These are phyloP conservation scores for Argentina anserina DNA, from an alignment of 306 rosid genomes.

Conservation along the genomic window DNA sequence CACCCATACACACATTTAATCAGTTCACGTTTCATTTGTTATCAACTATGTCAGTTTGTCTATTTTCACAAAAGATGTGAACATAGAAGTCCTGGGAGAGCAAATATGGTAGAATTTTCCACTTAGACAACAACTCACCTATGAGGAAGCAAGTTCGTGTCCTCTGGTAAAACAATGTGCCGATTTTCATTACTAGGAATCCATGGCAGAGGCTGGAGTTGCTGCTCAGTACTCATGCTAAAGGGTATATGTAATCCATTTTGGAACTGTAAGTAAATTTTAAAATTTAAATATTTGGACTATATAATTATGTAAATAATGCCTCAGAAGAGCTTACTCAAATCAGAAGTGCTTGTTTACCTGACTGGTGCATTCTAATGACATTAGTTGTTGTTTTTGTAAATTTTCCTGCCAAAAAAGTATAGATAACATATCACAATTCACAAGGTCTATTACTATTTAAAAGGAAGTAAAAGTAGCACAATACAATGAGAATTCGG, in stretches of 20 bases:
- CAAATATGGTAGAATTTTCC: background rate
- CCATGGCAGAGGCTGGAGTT: slow-evolving; percentile 72
- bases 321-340: background rate
- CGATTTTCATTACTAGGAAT: slow-evolving; percentile 45
- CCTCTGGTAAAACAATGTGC: slow-evolving; percentile 57
- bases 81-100: background rate
- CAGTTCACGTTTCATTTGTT: background rate
- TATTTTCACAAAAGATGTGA: background rate
- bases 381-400: slow-evolving; percentile 69
- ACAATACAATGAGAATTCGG: background rate
- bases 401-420: slow-evolving; percentile 51
- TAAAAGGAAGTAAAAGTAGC: background rate
- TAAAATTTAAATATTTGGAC: slow-evolving; percentile 2
- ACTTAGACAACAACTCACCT: slow-evolving; percentile 37
- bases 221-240: slow-evolving; percentile 63
- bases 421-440: background rate
- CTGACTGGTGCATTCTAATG: slow-evolving; percentile 77
- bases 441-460: background rate
- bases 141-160: slow-evolving; percentile 59
- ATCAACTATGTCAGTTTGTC: background rate
- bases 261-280: slow-evolving; percentile 57
- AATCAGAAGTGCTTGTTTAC: slow-evolving; percentile 36
- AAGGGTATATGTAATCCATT: slow-evolving; percentile 63
- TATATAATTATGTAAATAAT: background rate
- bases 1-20: background rate